Base-by-base conservation (phyloP, 176 grass and related monocot species). In the Lolium rigidum region DNA sequence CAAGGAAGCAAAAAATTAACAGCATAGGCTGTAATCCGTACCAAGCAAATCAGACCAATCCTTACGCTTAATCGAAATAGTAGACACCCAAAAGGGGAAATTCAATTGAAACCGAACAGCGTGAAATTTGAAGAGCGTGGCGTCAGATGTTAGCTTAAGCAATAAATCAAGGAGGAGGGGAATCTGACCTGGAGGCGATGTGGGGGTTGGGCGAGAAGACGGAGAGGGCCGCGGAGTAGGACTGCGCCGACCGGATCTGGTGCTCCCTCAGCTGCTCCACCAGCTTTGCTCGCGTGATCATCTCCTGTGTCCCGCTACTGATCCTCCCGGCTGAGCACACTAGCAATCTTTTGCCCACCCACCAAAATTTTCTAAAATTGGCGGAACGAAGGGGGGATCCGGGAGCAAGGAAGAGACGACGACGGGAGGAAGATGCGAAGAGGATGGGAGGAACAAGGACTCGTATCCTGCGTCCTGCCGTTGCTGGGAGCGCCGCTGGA, bases 241-340 rank as follows among this genome's bases (percentile, higher is more conserved):
- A 92, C 88, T 93, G 78, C 74, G 91, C 91, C 84, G 93, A 98
- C 87, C 93, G 89, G 95, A 98, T 95, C 91, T 94, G 96, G 84
- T 95, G 89, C 68, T 95, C 96, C 79, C 91, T 84, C 62, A 95
- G 86, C 80, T 95, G 93, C 70, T 98, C 96, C 61, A 89, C 96
- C 67, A 98, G 91, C 93, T 98, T 95, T 13, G 93, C 87, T 63
- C 91, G 93, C 18, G 96, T 98, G 79, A 95, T 98, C 96, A 95
- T 95, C 93, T 88, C 89, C 79, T 61, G 82, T 73, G 63, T 20
- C 71, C 81, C 55, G 13, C 61, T 22, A 39, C 47, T 74, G 52
- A 72, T 66, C 51, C 49, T 85, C 76, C 70, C 82, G n/a, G 15
- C 51, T 67, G 75, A 84, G 49, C 69, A 7, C 80, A 49, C 13